Conservation (phyloP, 1,284 basidiomycete genomes). For the Ceratobasidium theobromae region DNA sequence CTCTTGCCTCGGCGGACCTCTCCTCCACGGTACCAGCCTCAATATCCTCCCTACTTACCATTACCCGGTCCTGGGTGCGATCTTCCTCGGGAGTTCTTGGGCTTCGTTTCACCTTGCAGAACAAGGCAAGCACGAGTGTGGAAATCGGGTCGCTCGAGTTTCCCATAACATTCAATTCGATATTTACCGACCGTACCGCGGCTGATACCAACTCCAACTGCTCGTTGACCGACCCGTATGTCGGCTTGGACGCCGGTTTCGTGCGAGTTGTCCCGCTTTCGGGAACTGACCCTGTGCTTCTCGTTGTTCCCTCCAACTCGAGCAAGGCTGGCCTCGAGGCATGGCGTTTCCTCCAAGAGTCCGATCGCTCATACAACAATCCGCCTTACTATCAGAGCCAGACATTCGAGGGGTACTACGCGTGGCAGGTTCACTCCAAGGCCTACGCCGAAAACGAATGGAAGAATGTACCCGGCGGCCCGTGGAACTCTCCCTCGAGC, state of each 20-base stretch:
- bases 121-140: slow-evolving; percentile 51
- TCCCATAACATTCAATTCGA: slow-evolving; percentile 60
- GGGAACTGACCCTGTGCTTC: slow-evolving; percentile 56
- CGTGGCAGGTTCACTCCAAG: slow-evolving; percentile 62
- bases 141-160: slow-evolving; percentile 59
- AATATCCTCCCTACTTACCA: slow-evolving; percentile 49
- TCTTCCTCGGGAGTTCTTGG: slow-evolving; percentile 48
- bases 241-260: slow-evolving; percentile 59
- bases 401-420: slow-evolving; percentile 61
- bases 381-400: slow-evolving; percentile 59
- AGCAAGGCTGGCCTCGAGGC: slow-evolving; percentile 57
- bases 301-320: slow-evolving; percentile 49
- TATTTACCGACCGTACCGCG: slow-evolving; percentile 58
- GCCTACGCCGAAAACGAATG: slow-evolving; percentile 62
- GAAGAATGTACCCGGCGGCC: slow-evolving; percentile 48
- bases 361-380: slow-evolving; percentile 42
- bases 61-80: slow-evolving; percentile 54
- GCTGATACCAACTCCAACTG: slow-evolving; percentile 56
- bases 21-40: slow-evolving; percentile 51
- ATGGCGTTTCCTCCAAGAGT: slow-evolving; percentile 59
- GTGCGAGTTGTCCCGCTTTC: slow-evolving; percentile 56
- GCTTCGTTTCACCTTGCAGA: slow-evolving; percentile 56
- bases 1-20: slow-evolving; percentile 54
- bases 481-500: slow-evolving; percentile 60
- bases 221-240: slow-evolving; percentile 60